Base-by-base conservation (phyloP, 768 basidiomycete species). In the Panaeolus cyanescens region DNA sequence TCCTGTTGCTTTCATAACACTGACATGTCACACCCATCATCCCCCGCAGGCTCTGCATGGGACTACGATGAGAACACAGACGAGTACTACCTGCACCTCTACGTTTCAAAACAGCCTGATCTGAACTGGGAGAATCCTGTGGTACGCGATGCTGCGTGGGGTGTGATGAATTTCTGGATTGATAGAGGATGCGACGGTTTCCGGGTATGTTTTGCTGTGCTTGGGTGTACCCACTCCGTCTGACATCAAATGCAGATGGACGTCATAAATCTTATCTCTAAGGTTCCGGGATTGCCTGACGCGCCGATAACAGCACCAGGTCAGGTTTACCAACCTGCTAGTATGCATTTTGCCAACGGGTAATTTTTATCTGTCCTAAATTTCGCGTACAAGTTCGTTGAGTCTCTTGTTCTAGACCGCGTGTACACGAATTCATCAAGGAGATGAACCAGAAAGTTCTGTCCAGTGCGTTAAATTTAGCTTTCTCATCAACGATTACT, bases 61-160 rank as follows among this genome's bases (percentile, higher is more conserved):
- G 83, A 87, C 20, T 89, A 83, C 64, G 87, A 91, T 73, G 81
- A 83, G 61, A 65, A 65, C 10, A 88, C 87, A 3, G 74, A 84
- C 19, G 88, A 92, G 72, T 92, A 89, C 64, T 90, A 91, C 69
- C 83, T 91, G 58, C 90, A 91, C 71, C 66, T 91, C 1, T 92
- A 85, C 72, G 74, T 83, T 57, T 68, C 78, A 8, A 82, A 90
- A 67, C 90, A 91, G 74, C 91, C 90, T 0, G 91, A 92, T 68
- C 71, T 92, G 15, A 91, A 93, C 69, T 92, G 89, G 89, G 88
- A 90, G 55, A 88, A 90, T 64, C 79, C 82, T 0, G 79, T 80
- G 6, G 83, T 89, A 1, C 77, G 86, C 6, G 75, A 80, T 59
- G 83, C 86, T 7, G 79, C 90, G 1, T 87, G 79, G 73, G 84